These are phyloP conservation scores for Aurantiochytrium sp. DNA, from an alignment of 108 stramenopile genomes.

Conservation along the genomic window DNA sequence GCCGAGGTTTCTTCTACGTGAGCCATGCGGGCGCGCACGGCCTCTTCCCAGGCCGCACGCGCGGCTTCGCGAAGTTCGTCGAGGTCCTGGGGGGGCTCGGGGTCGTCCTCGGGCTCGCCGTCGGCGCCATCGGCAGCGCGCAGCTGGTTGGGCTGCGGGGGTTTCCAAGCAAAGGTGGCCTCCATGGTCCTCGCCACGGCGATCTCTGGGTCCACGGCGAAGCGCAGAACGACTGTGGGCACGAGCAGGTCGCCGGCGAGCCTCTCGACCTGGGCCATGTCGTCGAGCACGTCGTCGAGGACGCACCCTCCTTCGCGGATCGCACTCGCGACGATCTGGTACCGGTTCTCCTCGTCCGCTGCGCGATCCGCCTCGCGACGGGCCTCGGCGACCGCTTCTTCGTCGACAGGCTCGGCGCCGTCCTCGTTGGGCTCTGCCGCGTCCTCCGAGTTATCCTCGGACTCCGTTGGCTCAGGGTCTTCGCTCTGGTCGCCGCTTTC, in stretches of 20 bases:
- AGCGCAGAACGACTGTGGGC: background rate
- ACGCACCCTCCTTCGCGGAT: background rate
- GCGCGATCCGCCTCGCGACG: background rate
- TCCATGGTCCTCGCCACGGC: background rate
- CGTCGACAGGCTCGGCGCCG: background rate
- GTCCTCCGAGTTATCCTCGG: background rate
- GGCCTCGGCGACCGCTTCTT: background rate
- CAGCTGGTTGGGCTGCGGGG: background rate
- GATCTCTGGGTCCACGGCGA: background rate
- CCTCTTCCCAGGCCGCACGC: background rate
- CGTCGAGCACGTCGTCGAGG: background rate
- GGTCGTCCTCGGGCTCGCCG: background rate
- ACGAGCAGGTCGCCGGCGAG: background rate
- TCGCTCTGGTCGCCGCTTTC: background rate
- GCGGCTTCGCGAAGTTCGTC: background rate
- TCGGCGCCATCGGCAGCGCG: background rate
- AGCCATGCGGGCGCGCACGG: background rate
- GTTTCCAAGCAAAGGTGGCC: background rate
- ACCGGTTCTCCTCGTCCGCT: background rate
- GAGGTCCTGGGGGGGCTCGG: background rate
- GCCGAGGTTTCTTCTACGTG: background rate
- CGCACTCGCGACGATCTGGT: background rate
- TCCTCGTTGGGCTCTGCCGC: background rate
- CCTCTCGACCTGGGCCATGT: background rate
- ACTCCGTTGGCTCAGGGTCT: background rate